Percentiles rank a stretch among this genome's conserved stretches.
Conservation (phyloP, 2,329 filamentous ascomycete species). For the Periconia sp. region DNA sequence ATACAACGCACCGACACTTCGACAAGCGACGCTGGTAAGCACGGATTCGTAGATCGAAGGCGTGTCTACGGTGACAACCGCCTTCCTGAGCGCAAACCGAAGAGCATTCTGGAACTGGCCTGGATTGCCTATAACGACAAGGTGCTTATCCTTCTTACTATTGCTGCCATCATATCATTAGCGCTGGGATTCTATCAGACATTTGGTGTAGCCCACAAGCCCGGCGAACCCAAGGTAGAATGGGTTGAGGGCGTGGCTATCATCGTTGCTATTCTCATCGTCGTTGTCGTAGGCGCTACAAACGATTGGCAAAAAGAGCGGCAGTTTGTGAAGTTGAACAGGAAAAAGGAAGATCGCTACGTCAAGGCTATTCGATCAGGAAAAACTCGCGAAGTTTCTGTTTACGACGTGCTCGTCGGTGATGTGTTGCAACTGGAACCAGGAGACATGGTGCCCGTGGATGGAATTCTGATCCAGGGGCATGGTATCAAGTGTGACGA, state of each 20-base stretch:
- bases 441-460: constrained; percentile 71
- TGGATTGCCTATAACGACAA: constrained; percentile 87
- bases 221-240: constrained; percentile 61
- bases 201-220: constrained; percentile 58
- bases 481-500: constrained; percentile 72
- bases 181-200: constrained; percentile 75
- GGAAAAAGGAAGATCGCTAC: constrained; percentile 74
- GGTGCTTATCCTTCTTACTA: constrained; percentile 70
- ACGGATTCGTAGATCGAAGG: constrained; percentile 62
- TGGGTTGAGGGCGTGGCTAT: constrained; percentile 85
- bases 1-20: constrained; percentile 21
- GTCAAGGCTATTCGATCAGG: constrained; percentile 79
- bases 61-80: constrained; percentile 71
- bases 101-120: constrained; percentile 69
- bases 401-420: constrained; percentile 72
- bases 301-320: constrained; percentile 84
- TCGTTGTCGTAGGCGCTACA: constrained; percentile 73
- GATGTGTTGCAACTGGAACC: constrained; percentile 74
- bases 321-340: constrained; percentile 78
- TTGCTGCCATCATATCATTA: constrained; percentile 72
- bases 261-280: constrained; percentile 73
- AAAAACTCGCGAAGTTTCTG: constrained; percentile 66
- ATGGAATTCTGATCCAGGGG: constrained; percentile 70
- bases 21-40: constrained; percentile 27
- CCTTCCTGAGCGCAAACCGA: constrained; percentile 69